Evolutionary conservation across 2,329 filamentous ascomycete genomes (phyloP).

Genomic region (Xylaria polymorpha): DNA sequence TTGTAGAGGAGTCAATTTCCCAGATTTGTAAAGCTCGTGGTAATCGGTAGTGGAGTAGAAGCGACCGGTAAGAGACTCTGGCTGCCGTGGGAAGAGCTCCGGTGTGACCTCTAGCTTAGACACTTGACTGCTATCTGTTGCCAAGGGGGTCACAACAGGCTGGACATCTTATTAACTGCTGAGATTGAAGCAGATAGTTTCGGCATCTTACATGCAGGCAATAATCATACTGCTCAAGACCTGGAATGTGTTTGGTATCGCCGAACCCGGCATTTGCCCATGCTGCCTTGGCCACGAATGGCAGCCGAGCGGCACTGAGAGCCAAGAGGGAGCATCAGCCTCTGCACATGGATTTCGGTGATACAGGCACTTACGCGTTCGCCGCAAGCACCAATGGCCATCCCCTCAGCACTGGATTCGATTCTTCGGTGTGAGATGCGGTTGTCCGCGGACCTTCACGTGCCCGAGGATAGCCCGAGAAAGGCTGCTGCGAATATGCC

Average conservation of each 20-base stretch:
- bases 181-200: not conserved
- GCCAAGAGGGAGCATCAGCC: constrained; percentile 13
- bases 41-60: constrained; percentile 82
- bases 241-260: constrained; percentile 58
- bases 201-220: constrained; percentile 60
- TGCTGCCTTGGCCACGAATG: constrained; percentile 70
- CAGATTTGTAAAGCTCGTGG: constrained; percentile 77
- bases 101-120: constrained; percentile 56
- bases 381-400: constrained; percentile 67
- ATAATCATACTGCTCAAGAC: constrained; percentile 58
- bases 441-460: constrained; percentile 50
- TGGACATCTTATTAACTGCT: constrained; percentile 45
- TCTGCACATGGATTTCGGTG: not conserved
- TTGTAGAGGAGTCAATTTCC: constrained; percentile 75
- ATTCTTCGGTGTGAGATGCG: constrained; percentile 62
- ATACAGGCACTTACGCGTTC: constrained; percentile 28
- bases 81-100: constrained; percentile 56
- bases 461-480: constrained; percentile 47
- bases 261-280: constrained; percentile 76
- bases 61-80: constrained; percentile 57
- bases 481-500: constrained; percentile 43
- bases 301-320: constrained; percentile 68
- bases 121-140: constrained; percentile 48
- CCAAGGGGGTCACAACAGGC: constrained; percentile 68
- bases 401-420: constrained; percentile 78